phyloP scores from a whole-genome alignment of 78 protist species.

The Dictyostelium intermedium region DNA sequence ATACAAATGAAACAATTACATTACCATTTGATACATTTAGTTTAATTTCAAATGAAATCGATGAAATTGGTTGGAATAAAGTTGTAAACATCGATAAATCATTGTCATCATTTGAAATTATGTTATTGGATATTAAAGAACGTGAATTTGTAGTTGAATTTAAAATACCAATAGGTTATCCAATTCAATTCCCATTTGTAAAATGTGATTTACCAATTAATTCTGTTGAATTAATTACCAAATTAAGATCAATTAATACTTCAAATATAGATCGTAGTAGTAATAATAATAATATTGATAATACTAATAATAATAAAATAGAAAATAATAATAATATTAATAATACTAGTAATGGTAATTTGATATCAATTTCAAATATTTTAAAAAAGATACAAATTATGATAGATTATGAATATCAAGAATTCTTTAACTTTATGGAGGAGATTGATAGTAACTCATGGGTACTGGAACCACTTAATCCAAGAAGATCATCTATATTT shows the following conservation, averaged over 20 bases:
- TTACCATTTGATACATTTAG: slow-evolving; percentile 51
- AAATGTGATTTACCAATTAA: not conserved
- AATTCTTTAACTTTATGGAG: slow-evolving; percentile 52
- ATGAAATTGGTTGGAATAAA: slow-evolving; percentile 56
- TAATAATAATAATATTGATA: not conserved
- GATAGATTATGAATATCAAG: not conserved
- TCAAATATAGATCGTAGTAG: not conserved
- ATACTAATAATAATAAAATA: not conserved
- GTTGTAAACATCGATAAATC: slow-evolving; percentile 10
- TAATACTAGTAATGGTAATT: not conserved
- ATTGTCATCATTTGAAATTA: not conserved
- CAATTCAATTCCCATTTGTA: not conserved
- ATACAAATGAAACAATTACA: not conserved
- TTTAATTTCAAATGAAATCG: slow-evolving; percentile 23
- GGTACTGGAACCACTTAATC: slow-evolving; percentile 57
- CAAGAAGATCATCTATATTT: not conserved
- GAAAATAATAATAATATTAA: not conserved
- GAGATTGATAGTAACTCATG: slow-evolving; percentile 35
- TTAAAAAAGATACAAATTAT: not conserved
- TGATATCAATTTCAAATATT: not conserved
- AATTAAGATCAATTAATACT: not conserved
- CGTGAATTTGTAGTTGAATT: slow-evolving; percentile 7
- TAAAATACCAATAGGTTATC: not conserved
- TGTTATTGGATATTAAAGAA: not conserved
- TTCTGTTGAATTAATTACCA: no score